These are phyloP conservation scores for Leccinum disarticulatum DNA, from an alignment of 768 basidiomycete species.

Conservation along the genomic window DNA sequence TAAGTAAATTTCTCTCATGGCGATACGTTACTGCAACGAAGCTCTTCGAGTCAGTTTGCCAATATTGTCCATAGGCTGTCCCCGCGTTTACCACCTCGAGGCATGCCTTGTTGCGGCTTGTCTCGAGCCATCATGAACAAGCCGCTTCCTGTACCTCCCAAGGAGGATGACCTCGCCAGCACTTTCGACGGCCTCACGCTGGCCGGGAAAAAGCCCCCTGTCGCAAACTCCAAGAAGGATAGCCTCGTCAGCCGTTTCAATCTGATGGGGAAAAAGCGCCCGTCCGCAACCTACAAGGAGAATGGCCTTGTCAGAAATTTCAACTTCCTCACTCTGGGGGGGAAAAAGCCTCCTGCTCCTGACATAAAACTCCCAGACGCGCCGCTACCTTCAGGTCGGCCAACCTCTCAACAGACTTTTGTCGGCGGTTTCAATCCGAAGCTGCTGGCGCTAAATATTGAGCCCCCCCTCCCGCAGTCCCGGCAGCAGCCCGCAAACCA, in stretches of 20 bases:
- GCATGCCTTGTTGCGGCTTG: slow-evolving; percentile 11
- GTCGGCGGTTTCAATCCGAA: slow-evolving; percentile 48
- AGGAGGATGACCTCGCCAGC: slow-evolving; percentile 31
- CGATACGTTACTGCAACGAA: slow-evolving; percentile 7
- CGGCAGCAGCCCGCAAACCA: slow-evolving; percentile 11
- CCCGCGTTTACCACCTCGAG: neutral
- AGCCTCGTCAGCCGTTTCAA: neutral
- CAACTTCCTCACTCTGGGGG: slow-evolving; percentile 33
- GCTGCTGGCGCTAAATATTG: slow-evolving; percentile 7
- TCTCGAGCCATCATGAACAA: slow-evolving; percentile 22
- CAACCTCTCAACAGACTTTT: slow-evolving; percentile 30
- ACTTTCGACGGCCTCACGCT: slow-evolving; percentile 35
- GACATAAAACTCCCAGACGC: slow-evolving; percentile 18
- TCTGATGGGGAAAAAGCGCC: slow-evolving; percentile 23
- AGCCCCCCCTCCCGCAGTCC: slow-evolving; percentile 5
- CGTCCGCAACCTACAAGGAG: neutral
- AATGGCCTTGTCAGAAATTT: slow-evolving; percentile 32
- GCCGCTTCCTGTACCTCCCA: slow-evolving; percentile 11
- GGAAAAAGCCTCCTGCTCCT: slow-evolving; percentile 11
- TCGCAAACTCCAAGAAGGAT: neutral
- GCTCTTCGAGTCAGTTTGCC: slow-evolving; percentile 21
- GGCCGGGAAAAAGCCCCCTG: neutral
- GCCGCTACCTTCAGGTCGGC: neutral
- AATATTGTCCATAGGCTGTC: slow-evolving; percentile 12
- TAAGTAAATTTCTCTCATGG: slow-evolving; percentile 8